These are phyloP conservation scores for Lentinula guzmanii DNA, from an alignment of 768 basidiomycete genomes.

Conservation along the genomic window DNA sequence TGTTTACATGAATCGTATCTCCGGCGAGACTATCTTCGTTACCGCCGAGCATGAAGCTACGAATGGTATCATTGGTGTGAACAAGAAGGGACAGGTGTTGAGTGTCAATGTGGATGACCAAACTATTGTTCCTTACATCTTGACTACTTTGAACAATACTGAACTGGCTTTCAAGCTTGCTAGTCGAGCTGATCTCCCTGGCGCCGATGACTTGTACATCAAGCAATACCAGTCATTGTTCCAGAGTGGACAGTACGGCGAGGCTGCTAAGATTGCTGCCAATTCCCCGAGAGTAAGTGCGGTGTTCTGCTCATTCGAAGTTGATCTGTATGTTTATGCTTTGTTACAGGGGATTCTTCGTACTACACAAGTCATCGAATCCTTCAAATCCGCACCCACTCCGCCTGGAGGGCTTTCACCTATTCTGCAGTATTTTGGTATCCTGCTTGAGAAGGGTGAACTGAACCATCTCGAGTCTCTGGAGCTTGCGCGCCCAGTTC, in stretches of 20 bases:
- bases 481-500: slow-evolving; percentile 92
- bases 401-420: slow-evolving; percentile 88
- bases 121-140: slow-evolving; percentile 92
- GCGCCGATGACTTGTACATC: slow-evolving; percentile 94
- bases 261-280: slow-evolving; percentile 96
- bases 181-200: slow-evolving; percentile 91
- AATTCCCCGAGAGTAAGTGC: slow-evolving; percentile 81
- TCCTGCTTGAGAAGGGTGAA: slow-evolving; percentile 96
- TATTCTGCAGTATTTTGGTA: slow-evolving; percentile 97
- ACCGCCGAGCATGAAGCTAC: slow-evolving; percentile 94
- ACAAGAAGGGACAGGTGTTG: slow-evolving; percentile 98
- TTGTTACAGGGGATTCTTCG: slow-evolving; percentile 78
- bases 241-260: slow-evolving; percentile 79
- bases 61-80: slow-evolving; percentile 97
- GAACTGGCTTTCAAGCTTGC: slow-evolving; percentile 98
- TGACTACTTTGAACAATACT: slow-evolving; percentile 91
- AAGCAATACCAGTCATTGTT: slow-evolving; percentile 93
- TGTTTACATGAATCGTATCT: slow-evolving; percentile 99
- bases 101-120: slow-evolving; percentile 96
- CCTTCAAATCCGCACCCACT: slow-evolving; percentile 94
- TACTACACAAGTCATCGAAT: slow-evolving; percentile 91
- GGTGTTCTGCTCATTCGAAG: neutral
- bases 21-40: slow-evolving; percentile 98
- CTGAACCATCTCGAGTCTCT: slow-evolving; percentile 94
- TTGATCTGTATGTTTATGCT: slow-evolving; percentile 4